Evolutionary conservation across 441 rosid genomes (phyloP).

Genomic region (Eugenia klotzschiana): DNA sequence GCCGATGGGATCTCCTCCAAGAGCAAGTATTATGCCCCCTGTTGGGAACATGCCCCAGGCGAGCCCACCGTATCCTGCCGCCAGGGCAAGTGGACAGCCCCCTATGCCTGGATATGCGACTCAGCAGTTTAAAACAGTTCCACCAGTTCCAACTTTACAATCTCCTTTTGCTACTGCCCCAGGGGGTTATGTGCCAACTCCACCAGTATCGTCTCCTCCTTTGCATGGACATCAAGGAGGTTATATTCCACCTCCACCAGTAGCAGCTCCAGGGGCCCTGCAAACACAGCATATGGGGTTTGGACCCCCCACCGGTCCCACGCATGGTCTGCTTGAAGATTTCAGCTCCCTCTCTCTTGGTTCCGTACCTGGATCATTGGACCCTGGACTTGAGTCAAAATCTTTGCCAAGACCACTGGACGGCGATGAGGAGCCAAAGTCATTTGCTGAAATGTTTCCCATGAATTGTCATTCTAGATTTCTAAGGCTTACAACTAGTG

Average conservation of each 20-base stretch:
- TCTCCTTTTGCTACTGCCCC: slow-evolving; percentile 41
- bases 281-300: slow-evolving; percentile 39
- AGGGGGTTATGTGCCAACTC: slow-evolving; percentile 33
- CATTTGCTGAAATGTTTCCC: slow-evolving; percentile 48
- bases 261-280: slow-evolving; percentile 23
- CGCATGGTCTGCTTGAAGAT: slow-evolving; percentile 73
- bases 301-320: slow-evolving; percentile 47
- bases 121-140: slow-evolving; percentile 25
- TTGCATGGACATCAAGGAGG: slow-evolving; percentile 48
- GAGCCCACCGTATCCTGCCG: slow-evolving; percentile 29
- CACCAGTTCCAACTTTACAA: slow-evolving; percentile 35
- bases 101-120: slow-evolving; percentile 53
- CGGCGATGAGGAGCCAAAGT: slow-evolving; percentile 69
- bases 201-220: slow-evolving; percentile 28
- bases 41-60: slow-evolving; percentile 24
- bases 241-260: slow-evolving; percentile 28
- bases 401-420: slow-evolving; percentile 88
- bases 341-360: slow-evolving; percentile 66
- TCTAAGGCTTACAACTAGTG: slow-evolving; percentile 74
- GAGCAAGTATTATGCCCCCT: slow-evolving; percentile 21
- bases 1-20: slow-evolving; percentile 56
- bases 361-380: slow-evolving; percentile 71
- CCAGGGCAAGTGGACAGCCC: slow-evolving; percentile 26
- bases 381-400: slow-evolving; percentile 63
- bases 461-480: slow-evolving; percentile 77